Percentiles rank a stretch among this genome's conserved stretches.
Evolutionary conservation across 352 stramenopile species (phyloP).

Genomic region (Nothophytophthora sp.): DNA sequence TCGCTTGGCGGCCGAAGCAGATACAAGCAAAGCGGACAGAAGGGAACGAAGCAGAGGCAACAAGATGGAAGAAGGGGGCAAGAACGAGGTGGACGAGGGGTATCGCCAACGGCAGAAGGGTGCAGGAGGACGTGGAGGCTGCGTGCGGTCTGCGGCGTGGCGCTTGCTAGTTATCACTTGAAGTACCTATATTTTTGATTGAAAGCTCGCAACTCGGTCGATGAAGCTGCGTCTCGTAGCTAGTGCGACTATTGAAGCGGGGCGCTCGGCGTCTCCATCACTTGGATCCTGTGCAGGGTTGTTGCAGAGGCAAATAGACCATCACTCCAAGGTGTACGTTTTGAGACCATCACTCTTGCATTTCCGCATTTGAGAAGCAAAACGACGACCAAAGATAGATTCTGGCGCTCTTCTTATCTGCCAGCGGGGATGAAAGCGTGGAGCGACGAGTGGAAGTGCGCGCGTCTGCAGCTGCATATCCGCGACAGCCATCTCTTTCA

Average conservation of each 20-base stretch:
- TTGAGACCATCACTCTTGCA: conserved; percentile 10
- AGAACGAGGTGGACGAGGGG: not conserved
- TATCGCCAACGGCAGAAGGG: not conserved
- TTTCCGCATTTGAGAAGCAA: conserved; percentile 14
- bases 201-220: conserved; percentile 6
- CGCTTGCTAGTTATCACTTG: conserved; percentile 17
- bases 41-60: conserved; percentile 9
- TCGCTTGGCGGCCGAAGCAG: too few species aligned
- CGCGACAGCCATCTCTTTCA: conserved; percentile 65
- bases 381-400: conserved; percentile 1
- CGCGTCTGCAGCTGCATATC: conserved; percentile 51
- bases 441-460: conserved; percentile 69
- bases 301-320: conserved; percentile 4
- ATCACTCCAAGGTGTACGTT: conserved; percentile 1
- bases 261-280: not conserved
- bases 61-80: not conserved
- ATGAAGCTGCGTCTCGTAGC: not conserved
- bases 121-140: conserved; percentile 1
- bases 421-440: conserved; percentile 69
- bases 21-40: conserved; percentile 2
- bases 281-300: conserved; percentile 9
- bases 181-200: conserved; percentile 38
- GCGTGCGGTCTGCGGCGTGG: not conserved
- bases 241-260: too few species aligned
- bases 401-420: too few species aligned